These are phyloP conservation scores for Pholiota microspora DNA, from an alignment of 768 basidiomycete species.

Conservation along the genomic window DNA sequence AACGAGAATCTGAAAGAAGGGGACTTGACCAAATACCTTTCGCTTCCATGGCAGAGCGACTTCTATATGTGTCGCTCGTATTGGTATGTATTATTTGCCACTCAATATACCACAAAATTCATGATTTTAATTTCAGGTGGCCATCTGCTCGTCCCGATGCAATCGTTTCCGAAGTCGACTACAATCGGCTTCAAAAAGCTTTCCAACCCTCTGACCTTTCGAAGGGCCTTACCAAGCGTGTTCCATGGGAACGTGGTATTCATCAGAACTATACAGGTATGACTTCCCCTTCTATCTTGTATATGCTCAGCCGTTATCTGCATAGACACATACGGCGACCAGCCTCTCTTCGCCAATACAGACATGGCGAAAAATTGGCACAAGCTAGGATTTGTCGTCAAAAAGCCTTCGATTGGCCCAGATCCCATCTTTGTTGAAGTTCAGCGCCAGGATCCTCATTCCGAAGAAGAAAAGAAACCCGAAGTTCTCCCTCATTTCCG, in stretches of 20 bases:
- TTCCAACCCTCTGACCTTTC: slow-evolving; percentile 11
- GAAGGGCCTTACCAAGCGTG: slow-evolving; percentile 14
- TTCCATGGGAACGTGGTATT: slow-evolving; percentile 17
- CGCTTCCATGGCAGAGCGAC: slow-evolving; percentile 35
- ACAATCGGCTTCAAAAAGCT: slow-evolving; percentile 9
- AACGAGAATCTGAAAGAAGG: slow-evolving; percentile 23
- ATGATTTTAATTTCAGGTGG: slow-evolving; percentile 22
- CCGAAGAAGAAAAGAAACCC: not conserved
- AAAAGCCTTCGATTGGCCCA: slow-evolving; percentile 11
- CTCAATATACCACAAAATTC: not conserved
- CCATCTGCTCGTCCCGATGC: slow-evolving; percentile 27
- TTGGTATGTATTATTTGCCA: slow-evolving; percentile 19
- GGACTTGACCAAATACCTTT: slow-evolving; percentile 27
- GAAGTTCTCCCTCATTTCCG: not conserved
- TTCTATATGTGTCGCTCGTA: slow-evolving; percentile 29
- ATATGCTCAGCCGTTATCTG: not conserved
- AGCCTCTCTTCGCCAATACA: slow-evolving; percentile 18
- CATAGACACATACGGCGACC: slow-evolving; percentile 9
- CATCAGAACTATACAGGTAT: slow-evolving; percentile 16
- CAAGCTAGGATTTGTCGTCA: slow-evolving; percentile 16
- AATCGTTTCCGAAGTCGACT: slow-evolving; percentile 17
- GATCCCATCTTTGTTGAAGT: slow-evolving; percentile 15
- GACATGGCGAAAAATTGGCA: slow-evolving; percentile 20
- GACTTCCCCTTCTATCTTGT: not conserved
- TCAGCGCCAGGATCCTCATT: slow-evolving; percentile 10